Evolutionary conservation across 73 alveolate species (phyloP), one percentile per base, ranked within the genome.

Genomic region (Urostyla sp.): DNA sequence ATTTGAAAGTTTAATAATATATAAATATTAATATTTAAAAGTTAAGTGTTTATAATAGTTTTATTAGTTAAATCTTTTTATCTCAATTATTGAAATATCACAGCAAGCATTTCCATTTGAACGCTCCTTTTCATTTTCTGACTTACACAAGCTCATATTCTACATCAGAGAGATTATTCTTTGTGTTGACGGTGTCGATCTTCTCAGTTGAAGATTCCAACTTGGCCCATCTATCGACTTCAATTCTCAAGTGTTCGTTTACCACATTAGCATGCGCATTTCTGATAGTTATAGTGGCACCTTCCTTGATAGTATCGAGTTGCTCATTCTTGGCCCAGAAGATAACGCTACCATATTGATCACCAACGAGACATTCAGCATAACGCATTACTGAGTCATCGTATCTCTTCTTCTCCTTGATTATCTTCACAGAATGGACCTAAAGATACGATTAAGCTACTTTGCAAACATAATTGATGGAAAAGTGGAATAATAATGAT

Each of bases 181-280:
- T 32, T 49, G 80, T 28, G 66, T 69, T 82, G 75, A 73, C 81
- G 24, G 44, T 20, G 55, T 50, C 84, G 52, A 69, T 43, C 35
- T 21, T 55, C 35, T 35, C 90, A 15, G 72, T n/a, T 32, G 85
- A 50, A 0, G 52, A n/a, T 46, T 85, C 93, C 24, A 85, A 61
- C 84, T 85, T 85, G 74, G 87, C 93, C 87, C 87, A 85, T 30
- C 73, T 67, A 72, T 85, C 93, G 38, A 85, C 90, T 32, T 78
- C 86, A 31, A 85, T 72, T 60, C 89, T 59, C 58, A 77, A 21
- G 79, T 58, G 84, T 32, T 73, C 81, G 8, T 30, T 20, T 0
- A 85, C 78, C 36, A 52, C 84, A 57, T 67, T 77, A 45, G 84
- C 93, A 69, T 85, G 76, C 51, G 87, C 87, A 66, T 85, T 85